Percentiles rank a stretch among this genome's conserved stretches.
phyloP scores from a whole-genome alignment of 176 grass and related monocot genomes.

The Aechmea fasciata region DNA sequence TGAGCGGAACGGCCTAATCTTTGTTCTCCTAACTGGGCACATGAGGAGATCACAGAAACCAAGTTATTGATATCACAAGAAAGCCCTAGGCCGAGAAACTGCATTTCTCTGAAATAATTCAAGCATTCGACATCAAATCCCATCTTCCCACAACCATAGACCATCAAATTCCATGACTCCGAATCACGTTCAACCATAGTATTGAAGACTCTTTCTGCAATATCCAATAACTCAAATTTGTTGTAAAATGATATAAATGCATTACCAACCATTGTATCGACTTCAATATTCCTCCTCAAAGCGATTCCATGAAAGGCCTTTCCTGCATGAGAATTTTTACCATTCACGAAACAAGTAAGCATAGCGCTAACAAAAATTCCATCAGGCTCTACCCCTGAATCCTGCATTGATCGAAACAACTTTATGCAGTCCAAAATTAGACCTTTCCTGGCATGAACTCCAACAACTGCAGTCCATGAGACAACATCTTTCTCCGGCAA shows the following conservation, averaged over 20 bases:
- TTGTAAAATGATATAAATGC: constrained; percentile 58
- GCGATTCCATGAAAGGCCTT: constrained; percentile 56
- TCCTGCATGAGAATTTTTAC: constrained; percentile 10
- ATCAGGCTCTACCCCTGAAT: constrained; percentile 44
- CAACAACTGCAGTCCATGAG: constrained; percentile 67
- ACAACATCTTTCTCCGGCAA: constrained; percentile 52
- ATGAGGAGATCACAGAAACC: constrained; percentile 47
- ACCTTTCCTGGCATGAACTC: constrained; percentile 40
- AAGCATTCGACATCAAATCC: constrained; percentile 55
- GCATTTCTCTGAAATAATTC: constrained; percentile 48
- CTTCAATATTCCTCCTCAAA: constrained; percentile 40
- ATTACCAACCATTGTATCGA: constrained; percentile 29
- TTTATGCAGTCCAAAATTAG: constrained; percentile 23
- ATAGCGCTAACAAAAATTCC: constrained; percentile 49
- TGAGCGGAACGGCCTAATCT: constrained; percentile 42
- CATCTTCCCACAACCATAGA: constrained; percentile 36
- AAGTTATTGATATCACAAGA: constrained; percentile 36
- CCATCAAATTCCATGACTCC: constrained; percentile 63
- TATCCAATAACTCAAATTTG: constrained; percentile 43
- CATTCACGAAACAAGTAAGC: constrained; percentile 37
- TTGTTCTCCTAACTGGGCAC: constrained; percentile 31
- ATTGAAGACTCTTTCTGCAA: constrained; percentile 35
- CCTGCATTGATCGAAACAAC: constrained; percentile 33
- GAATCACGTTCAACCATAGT: constrained; percentile 16
- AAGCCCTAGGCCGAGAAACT: constrained; percentile 18